Base-by-base conservation (phyloP, 306 rosid species). In the Senna siamea region DNA sequence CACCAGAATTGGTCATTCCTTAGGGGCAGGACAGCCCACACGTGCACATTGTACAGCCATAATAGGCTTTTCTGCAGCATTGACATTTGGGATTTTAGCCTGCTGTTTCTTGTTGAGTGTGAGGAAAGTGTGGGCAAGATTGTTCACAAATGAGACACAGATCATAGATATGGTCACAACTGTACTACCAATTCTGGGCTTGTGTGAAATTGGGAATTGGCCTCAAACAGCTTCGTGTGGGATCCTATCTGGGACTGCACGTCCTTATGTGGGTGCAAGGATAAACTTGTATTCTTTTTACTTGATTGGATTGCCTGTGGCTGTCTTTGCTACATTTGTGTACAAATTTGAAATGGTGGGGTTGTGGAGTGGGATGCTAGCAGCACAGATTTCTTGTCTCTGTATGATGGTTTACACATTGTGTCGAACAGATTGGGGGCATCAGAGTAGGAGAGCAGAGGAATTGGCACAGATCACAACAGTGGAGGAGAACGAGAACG, bases 211-310 rank as follows among this genome's bases (percentile, higher is more conserved):
- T 2, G 90, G 88, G 5, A 92, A 92, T 71, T 83, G 90, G 70
- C 93, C 97, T 14, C 97, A 92, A 61, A 92, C 97, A 2, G 93
- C 76, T 0, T 87, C 92, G 0, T 89, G 90, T 51, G 96, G 97
- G 38, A 84, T 92, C 0, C 63, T 92, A 60, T 83, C 86, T 5
- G 97, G 92, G 20, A 89, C 92, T 0, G 97, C 97, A 51, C 67
- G 97, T 0, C 97, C 97, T 26, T 81, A 83, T 44, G 72, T 85
- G 7, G 97, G 97, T 7, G 97, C 91, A 0, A 80, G 84, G 43
- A 92, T 89, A 50, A 92, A 92, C 59, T 66, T 92, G 79, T 88
- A 75, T 43, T 91, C 97, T 4, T 92, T 92, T 79, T 92, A 92
- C 66, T 20, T 80, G 3, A 77, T 92, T 48, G 97, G 97, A 23